These are phyloP conservation scores for Diaporthe vexans DNA, from an alignment of 2,329 filamentous ascomycete species.

Conservation along the genomic window DNA sequence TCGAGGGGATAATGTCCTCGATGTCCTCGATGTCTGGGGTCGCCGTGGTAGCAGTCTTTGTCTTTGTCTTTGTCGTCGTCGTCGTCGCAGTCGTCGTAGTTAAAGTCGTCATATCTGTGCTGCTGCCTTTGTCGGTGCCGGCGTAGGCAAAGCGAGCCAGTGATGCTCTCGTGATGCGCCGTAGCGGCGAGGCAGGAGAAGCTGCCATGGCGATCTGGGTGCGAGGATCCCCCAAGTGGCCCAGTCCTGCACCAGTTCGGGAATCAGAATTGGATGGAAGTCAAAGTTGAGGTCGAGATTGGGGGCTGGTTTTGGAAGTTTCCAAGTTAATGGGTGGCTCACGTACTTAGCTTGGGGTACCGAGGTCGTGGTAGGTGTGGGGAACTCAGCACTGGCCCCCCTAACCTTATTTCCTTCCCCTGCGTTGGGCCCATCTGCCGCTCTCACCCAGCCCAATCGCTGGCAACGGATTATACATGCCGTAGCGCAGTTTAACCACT, in stretches of 20 bases:
- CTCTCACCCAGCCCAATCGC: neutral
- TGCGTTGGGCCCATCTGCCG: neutral
- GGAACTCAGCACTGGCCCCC: neutral
- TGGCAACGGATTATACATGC: neutral
- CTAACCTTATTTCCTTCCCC: neutral
- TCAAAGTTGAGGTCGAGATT: neutral
- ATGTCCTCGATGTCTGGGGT: constrained; percentile 53
- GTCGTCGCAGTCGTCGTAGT: constrained; percentile 35
- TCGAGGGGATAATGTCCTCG: constrained; percentile 50
- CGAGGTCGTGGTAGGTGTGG: neutral
- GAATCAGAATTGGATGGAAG: no score
- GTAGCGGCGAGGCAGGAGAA: constrained; percentile 49
- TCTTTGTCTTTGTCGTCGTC: constrained; percentile 39
- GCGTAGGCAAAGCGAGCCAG: constrained; percentile 62
- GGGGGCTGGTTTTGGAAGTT: neutral
- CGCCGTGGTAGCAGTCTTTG: constrained; percentile 38
- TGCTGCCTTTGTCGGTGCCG: constrained; percentile 38
- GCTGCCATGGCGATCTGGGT: constrained; percentile 40
- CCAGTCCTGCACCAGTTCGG: neutral
- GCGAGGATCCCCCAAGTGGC: neutral
- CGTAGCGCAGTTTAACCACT: no score
- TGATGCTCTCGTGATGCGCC: constrained; percentile 64
- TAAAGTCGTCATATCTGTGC: no score
- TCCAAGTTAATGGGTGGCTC: neutral
- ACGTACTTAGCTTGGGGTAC: neutral